phyloP scores from a whole-genome alignment of 2,329 filamentous ascomycete species.

The Nemania abortiva region DNA sequence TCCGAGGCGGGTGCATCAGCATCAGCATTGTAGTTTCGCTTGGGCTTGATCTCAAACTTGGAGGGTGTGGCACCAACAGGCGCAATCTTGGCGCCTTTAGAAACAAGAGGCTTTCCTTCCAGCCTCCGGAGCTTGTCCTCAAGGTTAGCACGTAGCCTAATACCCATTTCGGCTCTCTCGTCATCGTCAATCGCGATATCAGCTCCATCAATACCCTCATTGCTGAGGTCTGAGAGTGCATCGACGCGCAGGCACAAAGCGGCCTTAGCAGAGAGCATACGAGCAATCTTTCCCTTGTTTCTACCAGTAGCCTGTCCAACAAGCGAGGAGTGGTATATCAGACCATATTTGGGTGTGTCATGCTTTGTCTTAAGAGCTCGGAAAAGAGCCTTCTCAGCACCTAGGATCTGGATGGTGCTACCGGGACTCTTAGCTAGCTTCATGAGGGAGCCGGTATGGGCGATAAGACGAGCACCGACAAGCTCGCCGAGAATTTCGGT shows the following conservation, averaged over 20 bases:
- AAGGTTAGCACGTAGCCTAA: slow-evolving; percentile 76
- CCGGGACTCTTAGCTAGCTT: slow-evolving; percentile 95
- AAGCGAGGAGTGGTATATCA: slow-evolving; percentile 91
- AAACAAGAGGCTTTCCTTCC: slow-evolving; percentile 89
- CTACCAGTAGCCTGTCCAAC: slow-evolving; percentile 97
- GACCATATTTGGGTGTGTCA: slow-evolving; percentile 97
- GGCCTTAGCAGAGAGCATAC: slow-evolving; percentile 94
- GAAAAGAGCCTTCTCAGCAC: slow-evolving; percentile 99
- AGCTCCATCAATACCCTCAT: slow-evolving; percentile 67
- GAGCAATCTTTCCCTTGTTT: slow-evolving; percentile 99
- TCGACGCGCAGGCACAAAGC: slow-evolving; percentile 94
- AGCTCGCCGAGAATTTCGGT: slow-evolving; percentile 93
- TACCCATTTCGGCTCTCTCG: slow-evolving; percentile 85
- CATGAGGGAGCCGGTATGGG: slow-evolving; percentile 93
- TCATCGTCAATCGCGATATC: slow-evolving; percentile 81
- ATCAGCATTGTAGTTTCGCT: slow-evolving; percentile 92
- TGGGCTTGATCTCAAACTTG: slow-evolving; percentile 93
- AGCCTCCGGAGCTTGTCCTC: slow-evolving; percentile 81
- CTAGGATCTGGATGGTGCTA: slow-evolving; percentile 96
- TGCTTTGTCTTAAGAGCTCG: slow-evolving; percentile 99
- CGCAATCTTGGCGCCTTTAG: slow-evolving; percentile 79
- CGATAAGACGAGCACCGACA: slow-evolving; percentile 93
- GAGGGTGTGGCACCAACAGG: slow-evolving; percentile 77
- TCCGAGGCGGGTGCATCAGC: slow-evolving; percentile 80
- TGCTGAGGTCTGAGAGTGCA: slow-evolving; percentile 82